Evolutionary conservation across 495 filamentous ascomycete genomes (phyloP).

Genomic region (Trichoderma erinaceum): DNA sequence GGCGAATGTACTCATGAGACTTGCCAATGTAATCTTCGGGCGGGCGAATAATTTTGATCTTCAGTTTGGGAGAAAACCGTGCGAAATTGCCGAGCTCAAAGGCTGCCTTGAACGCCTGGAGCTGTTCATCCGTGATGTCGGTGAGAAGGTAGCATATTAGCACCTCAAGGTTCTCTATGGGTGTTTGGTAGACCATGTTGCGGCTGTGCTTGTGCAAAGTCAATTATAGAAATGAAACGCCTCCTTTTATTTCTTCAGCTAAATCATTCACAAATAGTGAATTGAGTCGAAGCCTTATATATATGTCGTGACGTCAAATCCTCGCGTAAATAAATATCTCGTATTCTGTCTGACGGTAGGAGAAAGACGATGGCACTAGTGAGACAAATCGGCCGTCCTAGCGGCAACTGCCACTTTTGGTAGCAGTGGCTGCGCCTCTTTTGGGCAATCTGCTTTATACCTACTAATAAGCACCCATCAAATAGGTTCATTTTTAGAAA

Average conservation of each 20-base stretch:
- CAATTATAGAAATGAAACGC: too few relatives aligned
- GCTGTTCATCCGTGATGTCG: constrained; percentile 17
- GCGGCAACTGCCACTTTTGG: not conserved
- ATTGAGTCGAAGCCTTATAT: too few relatives aligned
- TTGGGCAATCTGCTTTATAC: not conserved
- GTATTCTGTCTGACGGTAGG: not conserved
- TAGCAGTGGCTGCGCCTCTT: not conserved
- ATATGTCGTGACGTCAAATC: too few relatives aligned
- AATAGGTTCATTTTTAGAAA: constrained; percentile 3
- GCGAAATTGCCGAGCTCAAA: constrained; percentile 21
- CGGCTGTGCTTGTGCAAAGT: not conserved
- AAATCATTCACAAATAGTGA: too few relatives aligned
- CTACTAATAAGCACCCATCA: not conserved
- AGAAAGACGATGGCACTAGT: not conserved
- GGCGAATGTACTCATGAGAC: constrained; percentile 21
- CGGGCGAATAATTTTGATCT: constrained; percentile 19
- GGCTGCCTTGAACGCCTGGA: constrained; percentile 18
- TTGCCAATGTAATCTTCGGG: constrained; percentile 19
- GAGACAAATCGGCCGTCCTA: not conserved
- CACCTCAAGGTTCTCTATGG: not conserved
- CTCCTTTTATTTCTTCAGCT: too few relatives aligned
- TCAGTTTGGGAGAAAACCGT: constrained; percentile 17
- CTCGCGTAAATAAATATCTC: not conserved
- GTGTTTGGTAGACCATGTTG: constrained; percentile 14
- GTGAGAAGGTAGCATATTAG: constrained; percentile 22